A percentile compares a stretch with the other conserved stretches of the same genome.
These are phyloP conservation scores for Globisporangium nodosum DNA, from an alignment of 352 stramenopile species.

Conservation along the genomic window DNA sequence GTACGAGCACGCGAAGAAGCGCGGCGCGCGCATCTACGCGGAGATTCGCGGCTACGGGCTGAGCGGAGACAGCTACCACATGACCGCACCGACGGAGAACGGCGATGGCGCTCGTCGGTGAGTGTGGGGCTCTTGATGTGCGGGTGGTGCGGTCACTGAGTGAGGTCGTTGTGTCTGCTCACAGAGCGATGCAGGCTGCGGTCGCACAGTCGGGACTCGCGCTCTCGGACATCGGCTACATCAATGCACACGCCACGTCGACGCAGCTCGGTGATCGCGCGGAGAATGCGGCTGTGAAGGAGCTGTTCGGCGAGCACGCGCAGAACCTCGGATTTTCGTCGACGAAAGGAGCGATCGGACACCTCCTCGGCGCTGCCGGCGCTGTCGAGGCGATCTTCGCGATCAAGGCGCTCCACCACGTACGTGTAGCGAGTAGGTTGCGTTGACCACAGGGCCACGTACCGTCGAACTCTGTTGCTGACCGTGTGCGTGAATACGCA, in stretches of 20 bases:
- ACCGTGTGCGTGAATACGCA: slow-evolving; percentile 11
- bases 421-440: slow-evolving; percentile 19
- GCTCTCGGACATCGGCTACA: slow-evolving; percentile 92
- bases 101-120: slow-evolving; percentile 58
- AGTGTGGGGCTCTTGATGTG: neutral
- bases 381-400: slow-evolving; percentile 95
- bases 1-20: slow-evolving; percentile 89
- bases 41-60: slow-evolving; percentile 95
- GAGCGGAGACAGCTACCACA: slow-evolving; percentile 95
- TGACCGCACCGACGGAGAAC: slow-evolving; percentile 64
- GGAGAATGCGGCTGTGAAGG: slow-evolving; percentile 90
- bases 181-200: slow-evolving; percentile 90
- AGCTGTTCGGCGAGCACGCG: slow-evolving; percentile 64
- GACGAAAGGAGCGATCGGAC: slow-evolving; percentile 91
- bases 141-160: slow-evolving; percentile 32
- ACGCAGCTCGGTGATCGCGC: slow-evolving; percentile 95
- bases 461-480: neutral
- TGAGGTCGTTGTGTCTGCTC: neutral
- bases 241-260: slow-evolving; percentile 98
- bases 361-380: slow-evolving; percentile 95
- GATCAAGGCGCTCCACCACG: slow-evolving; percentile 89
- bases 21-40: slow-evolving; percentile 92
- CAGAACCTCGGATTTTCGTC: slow-evolving; percentile 65
- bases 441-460: neutral
- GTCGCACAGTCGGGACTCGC: slow-evolving; percentile 70